Base-by-base conservation (phyloP, 352 stramenopile genomes). In the Globisporangium echinulatum region DNA sequence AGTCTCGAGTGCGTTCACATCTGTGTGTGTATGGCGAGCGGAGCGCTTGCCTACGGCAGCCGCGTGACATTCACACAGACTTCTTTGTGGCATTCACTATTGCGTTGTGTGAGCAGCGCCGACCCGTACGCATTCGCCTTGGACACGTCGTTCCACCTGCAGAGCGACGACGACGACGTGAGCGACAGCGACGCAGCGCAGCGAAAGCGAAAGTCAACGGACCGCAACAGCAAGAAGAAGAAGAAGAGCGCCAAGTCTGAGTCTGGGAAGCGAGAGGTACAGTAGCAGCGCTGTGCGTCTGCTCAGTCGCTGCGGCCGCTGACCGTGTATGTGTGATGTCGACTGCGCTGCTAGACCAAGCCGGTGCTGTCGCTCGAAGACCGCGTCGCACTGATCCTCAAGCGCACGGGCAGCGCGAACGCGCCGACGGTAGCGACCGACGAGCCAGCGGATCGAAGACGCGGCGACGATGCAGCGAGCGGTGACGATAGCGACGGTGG, bases 41-140 rank as follows among this genome's bases (percentile, higher is more conserved):
- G 25, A 25, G 25, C 25, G 25, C 25, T 25, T 25, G 25, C 25
- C 25, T 25, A 25, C 25, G 2, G 25, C 25, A 25, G 25, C 25
- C 25, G 25, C 25, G 25, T 25, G 25, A 25, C 1, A 2, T 2
- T 25, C 25, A 2, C 25, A 25, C 25, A 25, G 25, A 25, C 25
- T 25, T 25, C 25, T 25, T 2, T 2, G 25, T 25, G 25, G 25
- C 25, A 25, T 25, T 25, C 25, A 10, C 53, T 11, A 37, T 13
- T 56, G 33, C 0, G 46, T 46, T 54, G 14, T 43, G 10, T 14
- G 13, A 9, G 4, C 56, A 90, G 79, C 38, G 62, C 66, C 46
- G 84, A 93, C 64, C 84, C 84, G 38, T 93, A 91, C 49, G 72
- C 72, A 14, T 93, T 91, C 68, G 79, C 91, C 25, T 73, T 93